Conservation (phyloP, 2,329 filamentous ascomycete genomes). For the Aspergillus sclerotialis region DNA sequence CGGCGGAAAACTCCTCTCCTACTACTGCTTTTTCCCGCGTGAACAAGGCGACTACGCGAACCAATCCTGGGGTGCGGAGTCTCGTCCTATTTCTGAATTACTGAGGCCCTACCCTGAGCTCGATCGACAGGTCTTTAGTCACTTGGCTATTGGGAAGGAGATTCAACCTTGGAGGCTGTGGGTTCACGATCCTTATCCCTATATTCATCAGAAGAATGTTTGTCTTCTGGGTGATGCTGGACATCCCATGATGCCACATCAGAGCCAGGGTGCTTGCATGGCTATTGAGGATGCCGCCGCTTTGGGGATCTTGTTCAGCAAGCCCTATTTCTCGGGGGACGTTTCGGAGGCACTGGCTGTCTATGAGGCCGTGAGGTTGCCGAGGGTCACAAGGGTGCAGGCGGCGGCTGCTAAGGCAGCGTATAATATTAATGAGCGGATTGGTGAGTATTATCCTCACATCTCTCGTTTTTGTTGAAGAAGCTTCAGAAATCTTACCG, state of each 20-base stretch:
- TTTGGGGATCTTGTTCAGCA: constrained; percentile 55
- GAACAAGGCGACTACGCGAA: constrained; percentile 53
- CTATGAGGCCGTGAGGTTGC: constrained; percentile 49
- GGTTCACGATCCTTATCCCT: constrained; percentile 57
- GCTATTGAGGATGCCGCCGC: constrained; percentile 61
- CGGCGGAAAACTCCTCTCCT: constrained; percentile 57
- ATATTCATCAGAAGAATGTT: constrained; percentile 45
- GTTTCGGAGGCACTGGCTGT: constrained; percentile 42
- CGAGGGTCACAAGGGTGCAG: constrained; percentile 51
- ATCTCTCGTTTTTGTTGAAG: too few relatives aligned
- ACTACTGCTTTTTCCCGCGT: constrained; percentile 64
- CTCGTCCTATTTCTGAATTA: constrained; percentile 50
- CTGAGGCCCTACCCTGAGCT: constrained; percentile 55
- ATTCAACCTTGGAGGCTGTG: constrained; percentile 61
- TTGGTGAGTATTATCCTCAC: constrained; percentile 35
- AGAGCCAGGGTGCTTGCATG: constrained; percentile 64
- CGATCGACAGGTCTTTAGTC: constrained; percentile 50
- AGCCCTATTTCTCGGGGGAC: constrained; percentile 42
- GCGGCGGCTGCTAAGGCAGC: constrained; percentile 51
- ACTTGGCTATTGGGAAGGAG: constrained; percentile 55
- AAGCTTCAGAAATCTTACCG: too few relatives aligned
- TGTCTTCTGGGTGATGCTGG: constrained; percentile 61
- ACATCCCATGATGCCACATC: constrained; percentile 64
- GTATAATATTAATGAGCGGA: constrained; percentile 58
- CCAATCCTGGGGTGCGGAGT: constrained; percentile 54